phyloP scores from a whole-genome alignment of 2,329 filamentous ascomycete species.

The Ustilaginoidea virens region DNA sequence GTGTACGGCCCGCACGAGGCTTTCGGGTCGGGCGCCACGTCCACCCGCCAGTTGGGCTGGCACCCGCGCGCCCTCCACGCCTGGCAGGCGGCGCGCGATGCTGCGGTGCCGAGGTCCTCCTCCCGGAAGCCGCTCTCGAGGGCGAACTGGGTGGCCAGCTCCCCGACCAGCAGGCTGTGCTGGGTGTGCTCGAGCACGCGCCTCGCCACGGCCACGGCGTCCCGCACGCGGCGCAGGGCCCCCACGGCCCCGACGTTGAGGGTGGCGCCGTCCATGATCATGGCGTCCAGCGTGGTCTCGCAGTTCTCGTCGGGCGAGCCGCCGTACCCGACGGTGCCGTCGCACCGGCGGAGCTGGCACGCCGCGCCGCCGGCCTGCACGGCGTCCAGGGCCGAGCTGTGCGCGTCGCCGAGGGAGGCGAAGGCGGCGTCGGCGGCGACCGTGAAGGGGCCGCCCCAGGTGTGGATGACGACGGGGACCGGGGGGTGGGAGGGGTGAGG shows the following conservation, averaged over 20 bases:
- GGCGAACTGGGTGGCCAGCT: conserved; percentile 37
- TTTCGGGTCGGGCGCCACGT: conserved; percentile 27
- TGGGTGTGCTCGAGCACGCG: conserved; percentile 34
- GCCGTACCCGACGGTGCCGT: conserved; percentile 37
- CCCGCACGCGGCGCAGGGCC: conserved; percentile 28
- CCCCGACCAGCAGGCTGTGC: conserved; percentile 36
- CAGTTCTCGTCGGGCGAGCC: conserved; percentile 39
- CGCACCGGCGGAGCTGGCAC: conserved; percentile 37
- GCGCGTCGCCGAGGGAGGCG: conserved; percentile 14
- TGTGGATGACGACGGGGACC: conserved; percentile 36
- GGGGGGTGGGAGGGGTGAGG: conserved; percentile 17
- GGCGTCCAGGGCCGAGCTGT: conserved; percentile 30
- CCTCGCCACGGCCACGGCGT: conserved; percentile 34
- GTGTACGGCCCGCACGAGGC: conserved; percentile 31
- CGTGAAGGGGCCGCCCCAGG: conserved; percentile 37
- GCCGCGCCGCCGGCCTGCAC: conserved; percentile 34
- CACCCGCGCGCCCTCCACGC: conserved; percentile 28
- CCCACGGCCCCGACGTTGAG: conserved; percentile 39
- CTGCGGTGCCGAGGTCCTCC: conserved; percentile 26
- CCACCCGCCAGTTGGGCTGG: conserved; percentile 34
- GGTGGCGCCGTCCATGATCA: conserved; percentile 40
- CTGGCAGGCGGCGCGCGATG: conserved; percentile 22
- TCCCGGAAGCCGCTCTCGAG: conserved; percentile 32
- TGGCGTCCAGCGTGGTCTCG: conserved; percentile 43
- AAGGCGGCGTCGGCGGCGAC: conserved; percentile 36